phyloP scores from a whole-genome alignment of 805 yeast genomes.

The Candida incommunis region DNA sequence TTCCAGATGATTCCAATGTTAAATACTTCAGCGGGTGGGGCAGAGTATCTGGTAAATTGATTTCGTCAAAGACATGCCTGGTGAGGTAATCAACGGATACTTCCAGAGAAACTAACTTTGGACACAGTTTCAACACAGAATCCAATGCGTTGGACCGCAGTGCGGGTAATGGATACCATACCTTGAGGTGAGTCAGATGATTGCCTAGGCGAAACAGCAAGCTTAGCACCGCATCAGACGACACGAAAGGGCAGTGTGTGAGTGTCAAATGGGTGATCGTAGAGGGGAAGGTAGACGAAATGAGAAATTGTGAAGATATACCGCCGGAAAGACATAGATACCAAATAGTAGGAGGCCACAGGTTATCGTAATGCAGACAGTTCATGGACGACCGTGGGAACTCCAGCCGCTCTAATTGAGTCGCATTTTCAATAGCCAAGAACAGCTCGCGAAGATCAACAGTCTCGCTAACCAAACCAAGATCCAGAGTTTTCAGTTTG shows the following conservation, averaged over 20 bases:
- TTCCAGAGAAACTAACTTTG: slow-evolving; percentile 47
- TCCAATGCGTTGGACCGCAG: slow-evolving; percentile 59
- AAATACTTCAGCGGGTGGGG: slow-evolving; percentile 43
- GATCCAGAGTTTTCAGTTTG: slow-evolving; percentile 49
- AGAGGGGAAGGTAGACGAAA: slow-evolving; percentile 54
- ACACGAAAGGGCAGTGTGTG: slow-evolving; percentile 75
- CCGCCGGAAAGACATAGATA: slow-evolving; percentile 80
- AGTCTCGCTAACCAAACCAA: slow-evolving; percentile 81
- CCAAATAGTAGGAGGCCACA: slow-evolving; percentile 73
- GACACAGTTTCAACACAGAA: slow-evolving; percentile 59
- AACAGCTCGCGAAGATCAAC: slow-evolving; percentile 73
- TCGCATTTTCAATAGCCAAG: slow-evolving; percentile 49
- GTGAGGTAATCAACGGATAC: slow-evolving; percentile 71
- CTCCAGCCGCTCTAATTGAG: slow-evolving; percentile 54
- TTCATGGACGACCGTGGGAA: slow-evolving; percentile 81
- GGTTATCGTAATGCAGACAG: slow-evolving; percentile 34
- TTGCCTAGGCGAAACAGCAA: slow-evolving; percentile 53
- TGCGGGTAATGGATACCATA: slow-evolving; percentile 83
- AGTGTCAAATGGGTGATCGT: slow-evolving; percentile 61
- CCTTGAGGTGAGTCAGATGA: slow-evolving; percentile 44
- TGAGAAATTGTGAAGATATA: slow-evolving; percentile 64
- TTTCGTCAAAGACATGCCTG: slow-evolving; percentile 25
- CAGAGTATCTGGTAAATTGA: slow-evolving; percentile 13
- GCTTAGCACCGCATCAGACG: slow-evolving; percentile 47
- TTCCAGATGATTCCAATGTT: slow-evolving; percentile 72